A percentile compares a stretch with the other conserved stretches of the same genome.
Evolutionary conservation across 805 yeast species (phyloP).

Genomic region (Schwanniomyces polymorphus): DNA sequence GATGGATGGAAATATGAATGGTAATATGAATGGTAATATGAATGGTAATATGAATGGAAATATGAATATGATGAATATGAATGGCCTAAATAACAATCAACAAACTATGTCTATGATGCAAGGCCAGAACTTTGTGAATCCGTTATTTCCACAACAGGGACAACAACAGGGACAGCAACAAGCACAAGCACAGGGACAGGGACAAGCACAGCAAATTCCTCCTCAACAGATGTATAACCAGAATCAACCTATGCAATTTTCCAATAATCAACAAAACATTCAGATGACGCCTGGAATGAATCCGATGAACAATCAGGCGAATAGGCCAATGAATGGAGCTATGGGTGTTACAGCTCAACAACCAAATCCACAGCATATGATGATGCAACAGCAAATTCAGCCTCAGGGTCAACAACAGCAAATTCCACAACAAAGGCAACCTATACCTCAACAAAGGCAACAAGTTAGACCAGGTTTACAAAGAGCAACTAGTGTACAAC

Average conservation of each 20-base stretch:
- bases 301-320: conserved; percentile 1
- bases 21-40: not conserved
- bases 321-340: conserved; percentile 4
- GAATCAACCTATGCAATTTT: not conserved
- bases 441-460: conserved; percentile 7
- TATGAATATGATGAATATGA: conserved; percentile 10
- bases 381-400: conserved; percentile 5
- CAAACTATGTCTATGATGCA: conserved; percentile 11
- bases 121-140: conserved; percentile 7
- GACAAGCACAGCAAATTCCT: not conserved
- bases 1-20: conserved; percentile 8
- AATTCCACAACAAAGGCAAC: conserved; percentile 8
- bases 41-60: conserved; percentile 6
- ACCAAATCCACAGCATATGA: not conserved
- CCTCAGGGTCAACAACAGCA: conserved; percentile 4
- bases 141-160: conserved; percentile 11
- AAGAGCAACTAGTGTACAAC: conserved; percentile 21
- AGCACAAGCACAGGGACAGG: not conserved
- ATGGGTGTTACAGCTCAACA: not conserved
- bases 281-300: conserved; percentile 1
- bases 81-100: conserved; percentile 8
- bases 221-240: not conserved
- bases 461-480: conserved; percentile 19
- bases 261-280: not conserved
- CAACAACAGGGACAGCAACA: conserved; percentile 12